Evolutionary conservation across 2,329 filamentous ascomycete species (phyloP).

Genomic region (Thelonectria discophora): DNA sequence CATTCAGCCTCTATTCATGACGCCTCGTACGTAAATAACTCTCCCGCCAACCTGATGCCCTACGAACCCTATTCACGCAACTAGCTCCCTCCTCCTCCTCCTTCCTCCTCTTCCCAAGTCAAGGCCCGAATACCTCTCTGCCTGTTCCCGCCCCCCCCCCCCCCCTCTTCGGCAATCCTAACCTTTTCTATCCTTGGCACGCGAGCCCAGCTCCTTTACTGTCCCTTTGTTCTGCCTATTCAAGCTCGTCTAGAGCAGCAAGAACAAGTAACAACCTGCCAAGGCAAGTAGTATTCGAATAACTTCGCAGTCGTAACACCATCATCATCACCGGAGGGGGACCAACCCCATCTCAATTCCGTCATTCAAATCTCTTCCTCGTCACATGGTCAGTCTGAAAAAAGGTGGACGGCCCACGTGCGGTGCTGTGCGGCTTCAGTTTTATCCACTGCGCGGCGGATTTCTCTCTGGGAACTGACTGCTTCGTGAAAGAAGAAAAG

Average conservation of each 20-base stretch:
- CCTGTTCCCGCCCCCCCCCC: neutral
- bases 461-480: slow-evolving; percentile 13
- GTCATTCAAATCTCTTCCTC: neutral
- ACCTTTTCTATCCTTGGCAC: neutral
- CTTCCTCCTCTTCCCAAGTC: neutral
- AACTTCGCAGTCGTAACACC: no score
- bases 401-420: neutral
- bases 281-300: no score
- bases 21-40: neutral
- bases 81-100: neutral
- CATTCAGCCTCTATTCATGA: slow-evolving; percentile 3
- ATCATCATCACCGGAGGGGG: no score
- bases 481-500: neutral
- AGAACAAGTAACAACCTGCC: no score
- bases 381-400: slow-evolving; percentile 14
- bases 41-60: neutral
- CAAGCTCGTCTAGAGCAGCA: no score
- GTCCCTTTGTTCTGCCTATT: neutral
- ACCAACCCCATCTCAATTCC: neutral
- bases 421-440: no score
- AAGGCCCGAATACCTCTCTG: neutral
- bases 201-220: neutral
- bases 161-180: neutral
- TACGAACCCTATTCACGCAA: neutral
- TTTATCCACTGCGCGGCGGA: slow-evolving; percentile 1